Evolutionary conservation across 2,329 filamentous ascomycete genomes (phyloP).

Genomic region (Mollisiaceae sp.): DNA sequence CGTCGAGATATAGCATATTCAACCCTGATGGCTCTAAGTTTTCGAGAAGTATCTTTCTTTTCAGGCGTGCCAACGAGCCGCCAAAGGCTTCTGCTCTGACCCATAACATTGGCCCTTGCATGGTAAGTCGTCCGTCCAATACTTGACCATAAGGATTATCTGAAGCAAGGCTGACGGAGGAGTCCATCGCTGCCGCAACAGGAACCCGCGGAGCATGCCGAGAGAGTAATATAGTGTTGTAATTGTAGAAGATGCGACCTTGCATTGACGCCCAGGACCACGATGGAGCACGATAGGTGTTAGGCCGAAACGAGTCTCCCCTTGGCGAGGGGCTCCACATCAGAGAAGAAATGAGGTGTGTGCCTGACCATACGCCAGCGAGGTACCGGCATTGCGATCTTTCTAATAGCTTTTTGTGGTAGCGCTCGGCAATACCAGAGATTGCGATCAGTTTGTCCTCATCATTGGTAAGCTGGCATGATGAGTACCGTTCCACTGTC

Average conservation of each 20-base stretch:
- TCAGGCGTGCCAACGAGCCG: not conserved
- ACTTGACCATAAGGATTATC: not conserved
- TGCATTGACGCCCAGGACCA: conserved; percentile 28
- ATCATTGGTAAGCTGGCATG: not conserved
- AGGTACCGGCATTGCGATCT: conserved; percentile 7
- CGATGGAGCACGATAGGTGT: conserved; percentile 7
- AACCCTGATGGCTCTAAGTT: not conserved
- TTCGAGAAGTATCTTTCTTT: not conserved
- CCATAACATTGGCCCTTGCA: not conserved
- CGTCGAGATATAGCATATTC: conserved; percentile 1
- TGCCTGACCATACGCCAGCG: conserved; percentile 5
- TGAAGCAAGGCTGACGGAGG: not conserved
- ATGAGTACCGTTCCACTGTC: not conserved
- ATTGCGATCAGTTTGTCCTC: conserved; percentile 7
- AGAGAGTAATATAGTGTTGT: not conserved
- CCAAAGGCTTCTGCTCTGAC: not conserved
- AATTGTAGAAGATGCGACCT: not conserved
- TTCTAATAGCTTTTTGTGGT: not conserved
- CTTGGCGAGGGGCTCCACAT: conserved; percentile 4
- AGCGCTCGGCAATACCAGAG: conserved; percentile 6
- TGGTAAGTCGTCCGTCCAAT: not conserved
- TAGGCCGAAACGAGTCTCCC: not conserved
- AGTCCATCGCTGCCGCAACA: not conserved
- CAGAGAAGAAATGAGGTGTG: not conserved
- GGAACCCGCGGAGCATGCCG: not conserved